Conservation (phyloP, 2,329 filamentous ascomycete species). For the Neonectria faginata region DNA sequence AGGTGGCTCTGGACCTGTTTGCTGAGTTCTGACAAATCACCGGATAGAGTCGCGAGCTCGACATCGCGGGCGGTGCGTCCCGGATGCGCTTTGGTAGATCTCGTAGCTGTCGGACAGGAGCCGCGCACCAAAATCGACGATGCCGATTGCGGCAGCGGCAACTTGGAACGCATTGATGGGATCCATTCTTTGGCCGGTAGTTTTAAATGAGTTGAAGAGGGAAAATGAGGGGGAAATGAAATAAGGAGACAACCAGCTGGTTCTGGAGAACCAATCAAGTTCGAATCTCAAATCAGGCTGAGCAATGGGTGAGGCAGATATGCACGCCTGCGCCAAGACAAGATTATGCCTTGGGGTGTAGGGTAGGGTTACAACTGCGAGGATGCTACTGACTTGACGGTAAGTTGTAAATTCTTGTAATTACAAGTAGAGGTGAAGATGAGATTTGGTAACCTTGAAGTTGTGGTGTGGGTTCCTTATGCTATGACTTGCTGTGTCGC, state of each 20-base stretch:
- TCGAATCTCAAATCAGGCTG: not conserved
- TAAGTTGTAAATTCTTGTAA: too few species aligned
- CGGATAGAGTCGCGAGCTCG: constrained; percentile 1
- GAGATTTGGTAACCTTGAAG: not conserved
- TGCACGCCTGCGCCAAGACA: too few species aligned
- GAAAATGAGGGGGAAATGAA: too few species aligned
- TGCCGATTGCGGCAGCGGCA: constrained; percentile 1
- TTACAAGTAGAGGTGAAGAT: too few species aligned
- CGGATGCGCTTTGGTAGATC: constrained; percentile 8
- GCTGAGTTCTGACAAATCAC: not conserved
- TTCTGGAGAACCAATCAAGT: not conserved
- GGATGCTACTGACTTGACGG: not conserved
- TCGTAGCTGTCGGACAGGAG: not conserved
- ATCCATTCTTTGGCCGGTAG: not conserved
- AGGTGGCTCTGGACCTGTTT: not conserved
- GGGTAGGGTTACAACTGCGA: not conserved
- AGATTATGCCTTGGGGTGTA: not conserved
- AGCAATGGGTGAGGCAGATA: not conserved
- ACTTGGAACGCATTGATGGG: constrained; percentile 4
- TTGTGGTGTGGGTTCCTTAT: not conserved
- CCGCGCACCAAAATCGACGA: constrained; percentile 8
- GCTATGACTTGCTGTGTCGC: constrained; percentile 26
- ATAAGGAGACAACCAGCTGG: not conserved
- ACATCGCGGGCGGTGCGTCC: not conserved
- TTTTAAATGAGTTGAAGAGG: not conserved